phyloP scores from a whole-genome alignment of 306 rosid species.

The Cicer bijugum region DNA sequence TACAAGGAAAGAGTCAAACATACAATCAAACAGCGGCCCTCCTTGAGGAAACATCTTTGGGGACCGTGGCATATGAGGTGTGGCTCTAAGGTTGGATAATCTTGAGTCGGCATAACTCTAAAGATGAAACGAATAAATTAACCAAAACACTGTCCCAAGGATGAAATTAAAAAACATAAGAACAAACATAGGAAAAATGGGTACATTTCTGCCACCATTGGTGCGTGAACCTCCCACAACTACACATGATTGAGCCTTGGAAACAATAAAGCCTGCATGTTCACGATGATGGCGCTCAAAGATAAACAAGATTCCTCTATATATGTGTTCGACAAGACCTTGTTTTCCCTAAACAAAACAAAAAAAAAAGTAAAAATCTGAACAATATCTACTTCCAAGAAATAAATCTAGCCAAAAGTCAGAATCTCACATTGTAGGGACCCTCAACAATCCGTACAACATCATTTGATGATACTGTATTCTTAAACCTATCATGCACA shows the following conservation, averaged over 20 bases:
- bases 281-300: conserved; percentile 96
- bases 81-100: conserved; percentile 61
- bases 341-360: conserved; percentile 75
- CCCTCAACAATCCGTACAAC: conserved; percentile 90
- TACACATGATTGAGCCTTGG: conserved; percentile 82
- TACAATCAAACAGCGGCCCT: conserved; percentile 72
- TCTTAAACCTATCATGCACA: conserved; percentile 78
- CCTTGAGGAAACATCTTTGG: conserved; percentile 78
- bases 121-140: conserved; percentile 23
- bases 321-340: conserved; percentile 98
- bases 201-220: conserved; percentile 84
- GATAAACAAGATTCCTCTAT: conserved; percentile 82
- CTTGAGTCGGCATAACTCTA: conserved; percentile 83
- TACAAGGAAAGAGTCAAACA: conserved; percentile 36
- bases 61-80: conserved; percentile 78
- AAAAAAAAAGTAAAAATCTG: neutral
- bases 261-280: conserved; percentile 96
- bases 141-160: conserved; percentile 13
- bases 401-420: conserved; percentile 38
- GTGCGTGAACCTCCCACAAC: conserved; percentile 96
- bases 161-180: conserved; percentile 11
- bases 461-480: conserved; percentile 79
- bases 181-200: conserved; percentile 27
- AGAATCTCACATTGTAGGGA: conserved; percentile 75
- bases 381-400: conserved; percentile 35